Evolutionary conservation across 2,329 filamentous ascomycete species (phyloP).

Genomic region (Podosphaera xanthii): DNA sequence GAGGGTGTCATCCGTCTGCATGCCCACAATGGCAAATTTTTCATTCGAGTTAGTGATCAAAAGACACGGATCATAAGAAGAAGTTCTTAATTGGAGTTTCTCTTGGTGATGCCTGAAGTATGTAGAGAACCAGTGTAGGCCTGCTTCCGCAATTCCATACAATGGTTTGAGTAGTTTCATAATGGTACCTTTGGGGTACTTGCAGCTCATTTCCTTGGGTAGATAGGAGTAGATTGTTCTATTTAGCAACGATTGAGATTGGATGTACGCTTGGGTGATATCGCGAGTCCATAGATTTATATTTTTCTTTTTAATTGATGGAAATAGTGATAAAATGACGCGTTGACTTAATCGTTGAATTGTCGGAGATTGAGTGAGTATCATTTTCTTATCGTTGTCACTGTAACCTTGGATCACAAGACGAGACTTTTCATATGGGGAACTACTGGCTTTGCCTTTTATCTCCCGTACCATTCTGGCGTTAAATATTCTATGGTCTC

Average conservation of each 20-base stretch:
- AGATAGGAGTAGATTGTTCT: not conserved
- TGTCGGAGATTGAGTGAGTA: not conserved
- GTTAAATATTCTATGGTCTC: not conserved
- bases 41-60: not conserved
- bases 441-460: not conserved
- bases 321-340: not conserved
- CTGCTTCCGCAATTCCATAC: not conserved
- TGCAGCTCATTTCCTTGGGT: not conserved
- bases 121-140: not conserved
- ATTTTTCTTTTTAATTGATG: not conserved
- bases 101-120: not conserved
- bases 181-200: not conserved
- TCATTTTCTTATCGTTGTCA: not conserved
- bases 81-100: not conserved
- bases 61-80: not conserved
- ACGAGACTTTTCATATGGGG: not conserved
- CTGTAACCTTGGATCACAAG: not conserved
- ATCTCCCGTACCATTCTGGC: not conserved
- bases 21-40: not conserved
- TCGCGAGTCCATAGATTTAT: not conserved
- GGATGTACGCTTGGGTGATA: not conserved
- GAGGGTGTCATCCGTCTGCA: too few species aligned
- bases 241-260: not conserved
- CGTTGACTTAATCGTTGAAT: not conserved
- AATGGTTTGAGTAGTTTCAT: not conserved